phyloP scores from a whole-genome alignment of 768 basidiomycete species.

The Paxillus involutus region DNA sequence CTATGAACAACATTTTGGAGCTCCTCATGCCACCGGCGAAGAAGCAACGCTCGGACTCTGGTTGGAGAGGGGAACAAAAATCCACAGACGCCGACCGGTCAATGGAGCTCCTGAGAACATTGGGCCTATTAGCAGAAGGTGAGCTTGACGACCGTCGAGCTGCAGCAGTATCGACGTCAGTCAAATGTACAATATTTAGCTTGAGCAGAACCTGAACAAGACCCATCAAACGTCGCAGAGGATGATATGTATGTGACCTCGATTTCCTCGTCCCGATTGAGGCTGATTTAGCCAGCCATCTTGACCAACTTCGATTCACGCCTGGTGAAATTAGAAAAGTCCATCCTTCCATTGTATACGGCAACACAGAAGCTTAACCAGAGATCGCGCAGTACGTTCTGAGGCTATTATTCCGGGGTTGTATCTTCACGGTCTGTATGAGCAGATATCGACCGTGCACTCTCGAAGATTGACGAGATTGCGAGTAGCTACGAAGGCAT shows the following conservation, averaged over 20 bases:
- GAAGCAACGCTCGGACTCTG: background rate
- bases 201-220: slow-evolving; percentile 87
- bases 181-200: slow-evolving; percentile 36
- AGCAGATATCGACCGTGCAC: slow-evolving; percentile 77
- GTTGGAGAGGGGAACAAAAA: background rate
- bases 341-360: slow-evolving; percentile 79
- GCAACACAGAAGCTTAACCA: slow-evolving; percentile 75
- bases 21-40: background rate
- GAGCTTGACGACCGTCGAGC: background rate
- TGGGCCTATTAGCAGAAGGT: background rate
- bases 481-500: slow-evolving; percentile 74
- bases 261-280: slow-evolving; percentile 2
- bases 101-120: background rate
- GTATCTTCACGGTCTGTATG: background rate
- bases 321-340: slow-evolving; percentile 80
- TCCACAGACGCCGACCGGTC: background rate
- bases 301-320: slow-evolving; percentile 83
- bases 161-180: background rate
- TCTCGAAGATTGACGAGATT: slow-evolving; percentile 77
- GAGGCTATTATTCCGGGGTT: background rate
- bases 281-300: slow-evolving; percentile 56
- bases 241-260: slow-evolving; percentile 68
- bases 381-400: slow-evolving; percentile 64
- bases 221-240: slow-evolving; percentile 81
- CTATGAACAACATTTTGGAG: background rate